These are phyloP conservation scores for Daldinia vernicosa DNA, from an alignment of 495 filamentous ascomycete species.

Conservation along the genomic window DNA sequence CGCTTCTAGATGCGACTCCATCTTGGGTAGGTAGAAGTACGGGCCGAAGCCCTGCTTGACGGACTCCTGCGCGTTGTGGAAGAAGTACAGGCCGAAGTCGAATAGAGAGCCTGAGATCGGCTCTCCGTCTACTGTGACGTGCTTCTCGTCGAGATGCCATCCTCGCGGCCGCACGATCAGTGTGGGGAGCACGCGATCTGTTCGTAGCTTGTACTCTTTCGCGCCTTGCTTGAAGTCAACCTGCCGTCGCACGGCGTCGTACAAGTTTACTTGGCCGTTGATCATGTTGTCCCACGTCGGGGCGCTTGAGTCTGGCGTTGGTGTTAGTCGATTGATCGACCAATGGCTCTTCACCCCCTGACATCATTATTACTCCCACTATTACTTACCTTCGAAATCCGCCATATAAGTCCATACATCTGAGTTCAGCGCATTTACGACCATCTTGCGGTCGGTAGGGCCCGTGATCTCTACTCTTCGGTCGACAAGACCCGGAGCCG, in stretches of 20 bases:
- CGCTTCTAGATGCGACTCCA: conserved; percentile 98
- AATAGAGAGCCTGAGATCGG: conserved; percentile 93
- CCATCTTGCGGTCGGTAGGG: conserved; percentile 98
- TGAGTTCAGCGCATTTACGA: conserved; percentile 96
- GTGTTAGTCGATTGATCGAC: conserved; percentile 18
- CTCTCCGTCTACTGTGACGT: conserved; percentile 95
- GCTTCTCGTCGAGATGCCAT: conserved; percentile 98
- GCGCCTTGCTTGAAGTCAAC: conserved; percentile 95
- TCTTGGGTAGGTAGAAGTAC: conserved; percentile 99
- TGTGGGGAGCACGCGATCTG: conserved; percentile 79
- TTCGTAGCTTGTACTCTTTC: conserved; percentile 98
- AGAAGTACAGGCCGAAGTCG: conserved; percentile 99
- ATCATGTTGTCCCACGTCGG: conserved; percentile 99
- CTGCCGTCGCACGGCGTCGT: conserved; percentile 93
- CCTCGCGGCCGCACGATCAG: conserved; percentile 88
- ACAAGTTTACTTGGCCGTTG: conserved; percentile 97
- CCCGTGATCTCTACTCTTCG: conserved; percentile 98
- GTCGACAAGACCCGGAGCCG: conserved; percentile 93
- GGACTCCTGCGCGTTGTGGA: conserved; percentile 94
- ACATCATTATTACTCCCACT: neutral
- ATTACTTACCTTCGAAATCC: conserved; percentile 85
- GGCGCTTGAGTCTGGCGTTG: conserved; percentile 81
- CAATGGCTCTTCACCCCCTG: neutral
- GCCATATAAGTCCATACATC: conserved; percentile 99
- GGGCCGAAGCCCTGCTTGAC: conserved; percentile 85